Percentiles rank a stretch among this genome's conserved stretches.
Conservation (phyloP, 768 basidiomycete genomes). For the Trametes cinnabarina region DNA sequence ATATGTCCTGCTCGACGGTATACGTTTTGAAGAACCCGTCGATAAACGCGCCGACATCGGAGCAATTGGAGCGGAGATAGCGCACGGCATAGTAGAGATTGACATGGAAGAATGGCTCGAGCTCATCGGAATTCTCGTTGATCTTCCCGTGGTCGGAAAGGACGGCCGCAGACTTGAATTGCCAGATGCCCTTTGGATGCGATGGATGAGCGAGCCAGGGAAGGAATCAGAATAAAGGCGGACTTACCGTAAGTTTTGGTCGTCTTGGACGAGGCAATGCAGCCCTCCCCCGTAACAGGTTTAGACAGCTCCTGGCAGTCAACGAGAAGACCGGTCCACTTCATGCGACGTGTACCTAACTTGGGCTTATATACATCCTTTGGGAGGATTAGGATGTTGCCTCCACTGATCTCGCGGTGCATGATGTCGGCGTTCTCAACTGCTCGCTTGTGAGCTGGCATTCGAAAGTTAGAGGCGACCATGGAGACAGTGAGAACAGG, state of each 20-base stretch:
- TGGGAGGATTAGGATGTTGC: constrained; percentile 7
- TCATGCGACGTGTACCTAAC: not conserved
- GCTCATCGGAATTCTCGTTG: constrained; percentile 15
- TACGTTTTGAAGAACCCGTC: not conserved
- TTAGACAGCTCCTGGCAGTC: not conserved
- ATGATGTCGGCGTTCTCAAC: not conserved
- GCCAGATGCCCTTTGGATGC: constrained; percentile 20
- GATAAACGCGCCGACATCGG: not conserved
- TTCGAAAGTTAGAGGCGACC: not conserved
- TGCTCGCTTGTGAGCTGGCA: not conserved
- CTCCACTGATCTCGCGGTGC: constrained; percentile 10
- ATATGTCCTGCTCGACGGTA: not conserved
- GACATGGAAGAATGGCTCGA: constrained; percentile 23
- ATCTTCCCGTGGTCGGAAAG: constrained; percentile 11
- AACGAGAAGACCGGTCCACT: not conserved
- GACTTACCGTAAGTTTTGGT: not conserved
- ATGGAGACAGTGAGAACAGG: not conserved
- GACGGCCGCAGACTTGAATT: constrained; percentile 15
- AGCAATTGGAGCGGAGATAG: not conserved
- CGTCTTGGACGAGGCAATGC: not conserved
- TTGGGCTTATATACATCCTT: not conserved
- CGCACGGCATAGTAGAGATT: not conserved
- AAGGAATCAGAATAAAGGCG: too few species aligned
- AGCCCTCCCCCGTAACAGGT: not conserved
- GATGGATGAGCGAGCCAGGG: too few species aligned